phyloP scores from a whole-genome alignment of 352 stramenopile genomes.

The Peronospora tabacina region DNA sequence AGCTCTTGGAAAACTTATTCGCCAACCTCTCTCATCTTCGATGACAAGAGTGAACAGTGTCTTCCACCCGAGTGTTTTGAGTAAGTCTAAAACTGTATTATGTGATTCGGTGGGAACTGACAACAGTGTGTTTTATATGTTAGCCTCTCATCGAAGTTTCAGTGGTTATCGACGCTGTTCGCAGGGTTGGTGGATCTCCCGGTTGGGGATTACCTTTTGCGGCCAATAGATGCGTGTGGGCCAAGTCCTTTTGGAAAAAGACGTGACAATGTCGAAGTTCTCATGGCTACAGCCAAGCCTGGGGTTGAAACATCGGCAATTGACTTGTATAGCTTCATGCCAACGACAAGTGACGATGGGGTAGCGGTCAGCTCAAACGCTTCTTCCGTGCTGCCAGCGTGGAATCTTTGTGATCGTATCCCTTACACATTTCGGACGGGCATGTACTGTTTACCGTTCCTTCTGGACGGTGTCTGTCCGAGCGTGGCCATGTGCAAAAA shows the following conservation, averaged over 20 bases:
- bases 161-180: constrained; percentile 29
- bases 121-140: not conserved
- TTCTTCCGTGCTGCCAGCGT: constrained; percentile 28
- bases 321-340: constrained; percentile 42
- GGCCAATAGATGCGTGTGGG: constrained; percentile 6
- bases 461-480: constrained; percentile 38
- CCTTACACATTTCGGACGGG: constrained; percentile 55
- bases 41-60: constrained; percentile 22
- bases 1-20: constrained; percentile 43
- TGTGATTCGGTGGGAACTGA: not conserved
- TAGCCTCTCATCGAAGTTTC: constrained; percentile 36
- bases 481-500: constrained; percentile 19
- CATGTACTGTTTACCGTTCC: constrained; percentile 46
- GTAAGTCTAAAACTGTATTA: constrained; percentile 27
- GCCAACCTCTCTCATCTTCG: constrained; percentile 39
- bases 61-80: constrained; percentile 42
- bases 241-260: constrained; percentile 18
- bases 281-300: constrained; percentile 19
- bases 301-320: constrained; percentile 9
- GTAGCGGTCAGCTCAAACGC: constrained; percentile 5
- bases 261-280: constrained; percentile 16
- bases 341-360: constrained; percentile 5
- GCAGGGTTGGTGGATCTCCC: constrained; percentile 25
- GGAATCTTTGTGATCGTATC: constrained; percentile 36
- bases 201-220: constrained; percentile 34